These are phyloP conservation scores for Ganoderma resinaceum DNA, from an alignment of 1,284 basidiomycete species.

Conservation along the genomic window DNA sequence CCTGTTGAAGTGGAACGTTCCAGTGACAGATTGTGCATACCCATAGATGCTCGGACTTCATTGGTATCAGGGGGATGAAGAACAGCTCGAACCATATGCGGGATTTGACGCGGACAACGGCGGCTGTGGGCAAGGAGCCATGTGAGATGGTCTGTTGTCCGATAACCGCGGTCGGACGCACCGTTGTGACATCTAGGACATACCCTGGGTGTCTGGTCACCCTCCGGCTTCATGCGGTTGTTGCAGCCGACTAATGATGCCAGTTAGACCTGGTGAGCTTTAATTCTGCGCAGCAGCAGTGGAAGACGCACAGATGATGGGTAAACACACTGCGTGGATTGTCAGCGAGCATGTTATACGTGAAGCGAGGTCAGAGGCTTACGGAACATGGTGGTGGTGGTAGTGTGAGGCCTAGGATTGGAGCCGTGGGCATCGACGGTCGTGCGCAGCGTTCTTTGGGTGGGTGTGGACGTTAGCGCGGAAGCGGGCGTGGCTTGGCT, in stretches of 20 bases:
- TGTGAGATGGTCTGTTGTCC: conserved; percentile 13
- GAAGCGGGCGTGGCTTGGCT: conserved; percentile 14
- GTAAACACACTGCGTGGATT: conserved; percentile 50
- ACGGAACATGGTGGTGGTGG: conserved; percentile 45
- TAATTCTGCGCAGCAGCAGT: neutral
- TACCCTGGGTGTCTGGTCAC: conserved; percentile 48
- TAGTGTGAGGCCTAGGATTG: conserved; percentile 13
- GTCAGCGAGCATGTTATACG: conserved; percentile 12
- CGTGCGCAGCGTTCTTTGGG: conserved; percentile 2
- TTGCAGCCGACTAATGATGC: conserved; percentile 54
- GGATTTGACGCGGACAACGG: conserved; percentile 52
- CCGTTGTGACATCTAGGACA: conserved; percentile 60
- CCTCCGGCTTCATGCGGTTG: conserved; percentile 52
- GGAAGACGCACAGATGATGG: conserved; percentile 50
- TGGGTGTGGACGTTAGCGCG: neutral
- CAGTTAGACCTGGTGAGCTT: neutral
- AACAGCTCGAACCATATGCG: conserved; percentile 61
- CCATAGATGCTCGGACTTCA: conserved; percentile 55
- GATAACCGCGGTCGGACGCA: conserved; percentile 32
- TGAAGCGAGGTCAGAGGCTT: conserved; percentile 26
- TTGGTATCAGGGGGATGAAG: conserved; percentile 57
- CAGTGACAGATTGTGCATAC: conserved; percentile 60
- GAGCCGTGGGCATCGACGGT: conserved; percentile 4
- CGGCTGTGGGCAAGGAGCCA: conserved; percentile 38
- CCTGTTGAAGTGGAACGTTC: conserved; percentile 50